Base-by-base conservation (phyloP, 2,329 filamentous ascomycete genomes). In the Penicillium sp. region DNA sequence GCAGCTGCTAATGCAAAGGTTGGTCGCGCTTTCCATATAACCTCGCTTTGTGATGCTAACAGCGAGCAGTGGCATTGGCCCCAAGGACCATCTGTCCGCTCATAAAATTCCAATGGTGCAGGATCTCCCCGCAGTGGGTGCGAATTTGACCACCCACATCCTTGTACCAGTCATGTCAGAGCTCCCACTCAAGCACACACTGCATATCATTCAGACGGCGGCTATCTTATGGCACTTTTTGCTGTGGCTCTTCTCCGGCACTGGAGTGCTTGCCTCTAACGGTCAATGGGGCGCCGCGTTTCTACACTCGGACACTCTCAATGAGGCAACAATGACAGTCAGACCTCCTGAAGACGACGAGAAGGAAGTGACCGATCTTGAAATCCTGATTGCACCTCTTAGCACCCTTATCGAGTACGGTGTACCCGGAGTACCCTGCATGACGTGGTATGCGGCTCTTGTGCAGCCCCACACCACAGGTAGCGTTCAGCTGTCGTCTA, bases 391-490 rank as follows among this genome's bases (percentile, higher is more conserved):
- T 40, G 2, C 13, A 21, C 51, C 51, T 8, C 17, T 54, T 7
- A 54, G 51, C 13, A 54, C 51, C 6, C 33, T 54, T 5, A 54
- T 54, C 8, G 41, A 54, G 17, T 42, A 54, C 9, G 51, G 51
- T 19, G 42, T 54, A 9, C 51, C 51, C 6, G 51, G 51, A 10
- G 51, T 54, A 1, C 42, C 51, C 13, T 54, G 51, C 9, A 38
- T 54, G 42, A 54, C 51, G 1, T 54, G 51, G 51, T 47, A 54
- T 6, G 51, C 51, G 19, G 51, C 51, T 27, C 51, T 54, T 47
- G 51, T 54, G 3, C 51, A 54, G 33, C 51, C 51, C 1, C 25
- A 29, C 25, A 31, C 42, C 3, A 54, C 31, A 2, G 51, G 51
- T 9, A 47, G 25, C 6, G 42, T 54, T 15, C 31, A 54, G 23